Percentiles rank a stretch among this genome's conserved stretches.
Conservation (phyloP, 225 moss, liverwort and hornwort species). For the Straminergon stramineum region DNA sequence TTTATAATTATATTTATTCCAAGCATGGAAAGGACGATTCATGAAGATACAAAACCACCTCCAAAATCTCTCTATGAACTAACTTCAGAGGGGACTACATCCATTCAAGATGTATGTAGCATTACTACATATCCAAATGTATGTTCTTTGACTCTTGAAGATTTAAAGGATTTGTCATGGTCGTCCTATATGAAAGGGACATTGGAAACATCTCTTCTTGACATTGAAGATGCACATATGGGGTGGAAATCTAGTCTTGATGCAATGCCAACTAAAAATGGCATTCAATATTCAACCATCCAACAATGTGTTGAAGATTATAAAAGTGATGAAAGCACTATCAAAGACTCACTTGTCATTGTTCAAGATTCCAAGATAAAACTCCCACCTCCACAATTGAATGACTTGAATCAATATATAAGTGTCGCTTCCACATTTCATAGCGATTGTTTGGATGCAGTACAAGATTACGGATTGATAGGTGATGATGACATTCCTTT, state of each 20-base stretch:
- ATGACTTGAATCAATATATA: background rate
- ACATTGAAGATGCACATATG: background rate
- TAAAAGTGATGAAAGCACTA: background rate
- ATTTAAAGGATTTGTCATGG: background rate
- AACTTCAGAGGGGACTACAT: too few species aligned
- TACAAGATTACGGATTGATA: background rate
- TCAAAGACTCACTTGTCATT: background rate
- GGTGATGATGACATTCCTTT: background rate
- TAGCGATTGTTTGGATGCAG: background rate
- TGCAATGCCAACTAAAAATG: background rate
- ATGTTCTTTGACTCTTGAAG: background rate
- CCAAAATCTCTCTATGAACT: background rate
- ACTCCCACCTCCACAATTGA: background rate
- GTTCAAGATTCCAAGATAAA: background rate
- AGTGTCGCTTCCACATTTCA: background rate
- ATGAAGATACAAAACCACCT: background rate
- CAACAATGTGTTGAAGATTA: background rate
- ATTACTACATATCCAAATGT: background rate
- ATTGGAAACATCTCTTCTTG: background rate
- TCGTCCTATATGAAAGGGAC: background rate
- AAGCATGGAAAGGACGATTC: accelerated
- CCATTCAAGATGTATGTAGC: background rate
- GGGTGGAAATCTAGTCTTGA: background rate
- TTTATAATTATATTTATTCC: background rate
- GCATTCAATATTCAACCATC: background rate